phyloP scores from a whole-genome alignment of 2,329 filamentous ascomycete genomes.

The Fonsecaea multimorphosa region DNA sequence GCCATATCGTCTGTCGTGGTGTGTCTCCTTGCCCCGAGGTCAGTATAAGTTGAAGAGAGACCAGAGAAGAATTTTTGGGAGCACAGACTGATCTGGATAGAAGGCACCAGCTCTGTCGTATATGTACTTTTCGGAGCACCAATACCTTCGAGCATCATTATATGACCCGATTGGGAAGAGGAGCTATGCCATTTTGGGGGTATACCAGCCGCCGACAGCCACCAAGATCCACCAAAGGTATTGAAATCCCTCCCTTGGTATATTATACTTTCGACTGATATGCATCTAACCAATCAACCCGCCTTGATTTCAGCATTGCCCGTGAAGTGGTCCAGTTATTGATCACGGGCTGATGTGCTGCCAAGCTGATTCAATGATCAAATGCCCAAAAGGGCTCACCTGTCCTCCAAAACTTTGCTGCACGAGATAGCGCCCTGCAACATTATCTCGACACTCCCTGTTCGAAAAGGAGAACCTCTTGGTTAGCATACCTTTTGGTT shows the following conservation, averaged over 20 bases:
- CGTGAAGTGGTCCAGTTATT: neutral
- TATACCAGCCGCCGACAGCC: neutral
- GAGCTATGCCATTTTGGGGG: constrained; percentile 7
- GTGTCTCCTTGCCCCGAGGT: neutral
- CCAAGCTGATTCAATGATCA: neutral
- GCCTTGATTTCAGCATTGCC: neutral
- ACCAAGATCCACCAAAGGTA: neutral
- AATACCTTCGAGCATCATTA: neutral
- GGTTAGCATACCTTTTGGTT: neutral
- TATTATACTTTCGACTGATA: neutral
- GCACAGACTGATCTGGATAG: neutral
- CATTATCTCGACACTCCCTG: neutral
- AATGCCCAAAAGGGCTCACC: neutral
- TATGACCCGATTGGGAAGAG: constrained; percentile 6
- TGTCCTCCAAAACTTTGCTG: neutral
- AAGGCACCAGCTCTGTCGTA: neutral
- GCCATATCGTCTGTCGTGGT: neutral
- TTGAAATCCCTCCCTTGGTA: neutral
- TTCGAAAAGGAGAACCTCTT: neutral
- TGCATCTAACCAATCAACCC: neutral
- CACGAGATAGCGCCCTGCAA: neutral
- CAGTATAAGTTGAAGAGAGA: too few species aligned
- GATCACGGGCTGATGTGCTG: neutral
- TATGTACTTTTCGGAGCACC: neutral
- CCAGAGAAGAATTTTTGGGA: neutral